Evolutionary conservation across 2,329 filamentous ascomycete genomes (phyloP), one percentile per base, ranked within the genome.

Genomic region (Pleomassaria siparia): DNA sequence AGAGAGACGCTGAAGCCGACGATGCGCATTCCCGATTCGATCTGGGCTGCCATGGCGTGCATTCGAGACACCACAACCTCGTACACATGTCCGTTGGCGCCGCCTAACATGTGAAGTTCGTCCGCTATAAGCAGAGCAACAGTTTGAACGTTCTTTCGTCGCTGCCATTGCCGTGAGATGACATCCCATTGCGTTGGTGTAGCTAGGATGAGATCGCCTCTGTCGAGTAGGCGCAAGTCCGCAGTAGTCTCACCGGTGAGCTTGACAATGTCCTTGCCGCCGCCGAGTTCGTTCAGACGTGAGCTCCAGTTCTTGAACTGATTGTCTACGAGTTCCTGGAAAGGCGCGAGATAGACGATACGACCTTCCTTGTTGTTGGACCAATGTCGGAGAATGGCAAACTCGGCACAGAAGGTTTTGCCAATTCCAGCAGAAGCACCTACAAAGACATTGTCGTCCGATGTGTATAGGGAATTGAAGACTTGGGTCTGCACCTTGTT

Each of bases 401-500:
- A 94, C 69, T 99, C 94, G 2, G 94, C 94, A 66, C 94, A 97
- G 2, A 96, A 85, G 1, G 94, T 97, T 80, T 99, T 99, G 49
- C 94, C 94, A 66, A 90, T 96, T 35, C 94, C 92, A 8, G 91
- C 91, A 1, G 94, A 87, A n/a, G 92, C 87, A 37, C 90, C 91
- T 54, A 99, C 76, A 54, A 99, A 90, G 18, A 96, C 91, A 62
- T 95, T 97, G 60, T 97, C 90, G 66, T 97, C 89, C 0, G 89
- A 88, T 40, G 88, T 86, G 68, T 89, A 97, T 0, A 99, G 76
- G 1, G 91, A 91, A 66, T 96, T 96, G 78, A 97, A 99, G 0
- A 90, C 89, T 69, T 99, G 94, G 0, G 94, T 96, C 72, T 99
- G 95, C 11, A 99, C 88, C 69, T 94, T 94, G 76, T 99, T 99